Evolutionary conservation across 2,329 filamentous ascomycete species (phyloP), one percentile per base, ranked within the genome.

Genomic region (Xylariaceae sp.): DNA sequence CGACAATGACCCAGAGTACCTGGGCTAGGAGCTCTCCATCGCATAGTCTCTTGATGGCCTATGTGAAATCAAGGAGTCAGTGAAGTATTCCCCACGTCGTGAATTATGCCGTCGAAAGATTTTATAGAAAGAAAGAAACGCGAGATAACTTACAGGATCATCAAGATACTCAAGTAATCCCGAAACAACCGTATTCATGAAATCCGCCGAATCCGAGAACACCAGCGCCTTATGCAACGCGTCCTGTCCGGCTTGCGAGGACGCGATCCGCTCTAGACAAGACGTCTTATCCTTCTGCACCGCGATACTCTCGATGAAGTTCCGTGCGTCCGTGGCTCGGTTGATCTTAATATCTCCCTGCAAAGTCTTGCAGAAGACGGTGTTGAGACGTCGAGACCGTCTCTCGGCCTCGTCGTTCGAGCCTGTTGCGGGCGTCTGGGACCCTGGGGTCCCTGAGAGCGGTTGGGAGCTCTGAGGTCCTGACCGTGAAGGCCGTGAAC

Each of bases 11-110:
- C 53, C 53, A 59, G 34, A 59, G 53, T 30, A 56, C 41, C 34
- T 59, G 57, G 5, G 47, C 35, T 7, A 56, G 37, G 11, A 56
- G 57, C 17, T 58, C 59, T 18, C 59, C 59, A 35, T 61, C 52
- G 23, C 59, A 58, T 18, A 56, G n/a, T 5, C 48, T 49, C 10
- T 18, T 41, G 18, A 59, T 34, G 23, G 53, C 53, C 53, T 59
- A 9, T 2, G 9, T 4, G 11, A 10, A 41, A 35, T 17, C 13
- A 17, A 11, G 23, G 4, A 18, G 35, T 50, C 1, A 50, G 34
- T 23, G 51, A 30, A 45, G 41, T 35, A 50, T 34, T 9, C 4
- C 49, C 11, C 49, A 23, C 3, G 23, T 9, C 11, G 34, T 30
- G 48, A 23, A 5, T 2, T 17, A n/a, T 17, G 30, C 5, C 7